phyloP scores from a whole-genome alignment of 192 early-diverging fungal species.

The Linnemannia exigua region DNA sequence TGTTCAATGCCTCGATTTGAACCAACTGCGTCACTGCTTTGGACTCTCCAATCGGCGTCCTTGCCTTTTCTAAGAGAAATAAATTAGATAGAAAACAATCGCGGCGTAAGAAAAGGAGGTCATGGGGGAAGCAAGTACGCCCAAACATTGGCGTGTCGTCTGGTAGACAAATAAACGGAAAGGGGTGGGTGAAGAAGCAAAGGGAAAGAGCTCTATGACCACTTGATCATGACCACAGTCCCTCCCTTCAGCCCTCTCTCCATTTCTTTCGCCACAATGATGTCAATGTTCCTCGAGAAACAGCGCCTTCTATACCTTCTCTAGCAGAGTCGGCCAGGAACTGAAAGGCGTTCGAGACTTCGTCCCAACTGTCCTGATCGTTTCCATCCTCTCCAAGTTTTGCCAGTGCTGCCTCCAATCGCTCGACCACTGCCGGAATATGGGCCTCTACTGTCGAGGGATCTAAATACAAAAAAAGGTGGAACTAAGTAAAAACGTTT shows the following conservation, averaged over 20 bases:
- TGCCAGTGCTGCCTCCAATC: slow-evolving; percentile 28
- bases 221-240: neutral
- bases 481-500: neutral
- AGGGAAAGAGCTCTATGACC: neutral
- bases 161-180: neutral
- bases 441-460: slow-evolving; percentile 12
- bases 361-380: slow-evolving; percentile 40
- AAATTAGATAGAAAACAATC: neutral
- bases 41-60: slow-evolving; percentile 62
- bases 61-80: slow-evolving; percentile 45
- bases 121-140: neutral
- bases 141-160: neutral
- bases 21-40: slow-evolving; percentile 55
- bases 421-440: slow-evolving; percentile 21
- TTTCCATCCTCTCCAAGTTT: slow-evolving; percentile 12
- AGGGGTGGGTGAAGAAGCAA: neutral
- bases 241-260: neutral
- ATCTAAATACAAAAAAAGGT: neutral
- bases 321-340: slow-evolving; percentile 54
- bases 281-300: neutral
- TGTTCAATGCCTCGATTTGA: slow-evolving; percentile 46
- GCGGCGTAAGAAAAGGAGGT: neutral
- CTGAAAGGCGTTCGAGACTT: slow-evolving; percentile 45
- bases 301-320: slow-evolving; percentile 32
- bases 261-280: neutral